Conservation (phyloP, 129 eudicot species). For the Cynara cardunculus region DNA sequence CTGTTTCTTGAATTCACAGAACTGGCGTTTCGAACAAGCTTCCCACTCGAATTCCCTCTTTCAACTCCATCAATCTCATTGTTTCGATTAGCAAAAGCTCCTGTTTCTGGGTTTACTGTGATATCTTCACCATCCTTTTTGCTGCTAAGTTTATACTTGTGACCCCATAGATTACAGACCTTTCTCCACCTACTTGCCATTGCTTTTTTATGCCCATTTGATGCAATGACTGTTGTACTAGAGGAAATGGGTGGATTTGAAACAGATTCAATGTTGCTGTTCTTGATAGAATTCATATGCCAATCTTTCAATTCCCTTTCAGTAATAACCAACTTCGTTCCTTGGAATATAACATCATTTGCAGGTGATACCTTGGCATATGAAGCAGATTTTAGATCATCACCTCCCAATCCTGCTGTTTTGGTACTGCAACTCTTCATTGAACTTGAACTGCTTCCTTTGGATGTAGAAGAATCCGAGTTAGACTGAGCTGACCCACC, state of each 20-base stretch:
- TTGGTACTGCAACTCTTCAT: slow-evolving; percentile 50
- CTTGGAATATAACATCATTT: slow-evolving; percentile 39
- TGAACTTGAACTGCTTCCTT: slow-evolving; percentile 75
- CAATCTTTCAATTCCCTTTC: slow-evolving; percentile 91
- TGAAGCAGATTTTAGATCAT: slow-evolving; percentile 32
- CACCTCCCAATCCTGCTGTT: slow-evolving; percentile 35
- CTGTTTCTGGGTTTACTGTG: slow-evolving; percentile 25
- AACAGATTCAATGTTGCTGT: slow-evolving; percentile 21
- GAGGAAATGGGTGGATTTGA: slow-evolving; percentile 17
- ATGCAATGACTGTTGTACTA: slow-evolving; percentile 10
- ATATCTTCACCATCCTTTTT: slow-evolving; percentile 29
- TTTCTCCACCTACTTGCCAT: slow-evolving; percentile 58
- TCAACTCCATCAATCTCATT: slow-evolving; percentile 23
- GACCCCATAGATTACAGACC: slow-evolving; percentile 62
- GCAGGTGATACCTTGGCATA: slow-evolving; percentile 45
- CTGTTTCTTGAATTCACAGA: slow-evolving; percentile 39
- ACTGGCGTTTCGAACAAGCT: slow-evolving; percentile 48
- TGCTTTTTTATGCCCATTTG: slow-evolving; percentile 45
- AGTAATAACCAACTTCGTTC: slow-evolving; percentile 68
- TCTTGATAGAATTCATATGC: slow-evolving; percentile 57
- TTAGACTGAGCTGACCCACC: slow-evolving; percentile 55
- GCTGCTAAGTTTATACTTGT: slow-evolving; percentile 32
- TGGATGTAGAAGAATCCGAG: slow-evolving; percentile 57
- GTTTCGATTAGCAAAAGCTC: slow-evolving; percentile 17
- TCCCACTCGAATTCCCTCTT: slow-evolving; percentile 26